These are phyloP conservation scores for Straminergon stramineum DNA, from an alignment of 225 moss, liverwort and hornwort species.

Conservation along the genomic window DNA sequence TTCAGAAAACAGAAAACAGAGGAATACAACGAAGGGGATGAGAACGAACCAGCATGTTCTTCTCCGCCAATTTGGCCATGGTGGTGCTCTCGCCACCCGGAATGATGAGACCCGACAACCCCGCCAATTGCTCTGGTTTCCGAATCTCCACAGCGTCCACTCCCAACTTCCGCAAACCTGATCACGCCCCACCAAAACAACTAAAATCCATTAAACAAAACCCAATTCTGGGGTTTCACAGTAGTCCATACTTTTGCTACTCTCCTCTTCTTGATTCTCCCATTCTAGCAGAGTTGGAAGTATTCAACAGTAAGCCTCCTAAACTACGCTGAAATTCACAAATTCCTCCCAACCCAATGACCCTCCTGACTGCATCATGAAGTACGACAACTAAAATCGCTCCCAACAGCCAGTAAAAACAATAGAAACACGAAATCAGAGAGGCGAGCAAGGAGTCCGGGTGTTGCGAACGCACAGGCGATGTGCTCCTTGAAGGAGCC, in stretches of 20 bases:
- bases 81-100: conserved; percentile 99
- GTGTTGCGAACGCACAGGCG: conserved; percentile 38
- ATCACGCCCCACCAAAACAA: not conserved
- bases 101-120: conserved; percentile 79
- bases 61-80: conserved; percentile 92
- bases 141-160: conserved; percentile 82
- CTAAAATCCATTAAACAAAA: not conserved
- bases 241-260: too few species aligned
- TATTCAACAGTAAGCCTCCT: not conserved
- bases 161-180: conserved; percentile 82
- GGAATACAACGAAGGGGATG: not conserved
- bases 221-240: not conserved
- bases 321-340: not conserved
- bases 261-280: not conserved
- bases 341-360: not conserved
- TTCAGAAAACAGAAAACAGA: not conserved
- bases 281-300: not conserved
- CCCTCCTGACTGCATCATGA: not conserved
- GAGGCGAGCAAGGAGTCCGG: not conserved
- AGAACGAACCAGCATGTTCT: conserved; percentile 58
- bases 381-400: not conserved
- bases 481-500: conserved; percentile 95
- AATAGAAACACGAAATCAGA: not conserved
- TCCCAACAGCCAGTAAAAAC: not conserved
- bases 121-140: conserved; percentile 84